A percentile compares a stretch with the other conserved stretches of the same genome.
These are phyloP conservation scores for Xylaria curta DNA, from an alignment of 495 filamentous ascomycete genomes.

Conservation along the genomic window DNA sequence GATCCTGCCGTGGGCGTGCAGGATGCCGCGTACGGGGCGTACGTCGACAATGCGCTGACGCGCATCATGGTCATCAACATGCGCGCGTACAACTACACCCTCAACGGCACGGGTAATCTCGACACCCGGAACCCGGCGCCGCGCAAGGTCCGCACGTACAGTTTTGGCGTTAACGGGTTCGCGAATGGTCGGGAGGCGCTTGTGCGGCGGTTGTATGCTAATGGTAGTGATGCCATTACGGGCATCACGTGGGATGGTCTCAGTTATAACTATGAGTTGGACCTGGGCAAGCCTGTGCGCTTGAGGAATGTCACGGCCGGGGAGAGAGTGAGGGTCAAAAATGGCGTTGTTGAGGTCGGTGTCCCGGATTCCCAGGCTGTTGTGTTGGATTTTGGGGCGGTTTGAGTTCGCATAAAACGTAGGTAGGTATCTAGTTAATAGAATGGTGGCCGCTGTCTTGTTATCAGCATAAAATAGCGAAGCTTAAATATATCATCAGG, in stretches of 20 bases:
- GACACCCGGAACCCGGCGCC: constrained; percentile 33
- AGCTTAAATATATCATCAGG: too few species aligned
- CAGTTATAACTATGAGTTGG: constrained; percentile 68
- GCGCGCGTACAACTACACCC: constrained; percentile 64
- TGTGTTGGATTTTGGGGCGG: constrained; percentile 50
- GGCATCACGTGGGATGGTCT: constrained; percentile 68
- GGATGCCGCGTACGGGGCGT: constrained; percentile 66
- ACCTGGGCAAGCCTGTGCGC: constrained; percentile 59
- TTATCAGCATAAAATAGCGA: background rate
- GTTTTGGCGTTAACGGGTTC: constrained; percentile 41
- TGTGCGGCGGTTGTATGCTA: constrained; percentile 61
- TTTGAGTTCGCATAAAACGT: background rate
- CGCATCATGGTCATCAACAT: constrained; percentile 66
- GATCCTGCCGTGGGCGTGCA: constrained; percentile 39
- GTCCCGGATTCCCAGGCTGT: constrained; percentile 60
- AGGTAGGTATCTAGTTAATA: background rate
- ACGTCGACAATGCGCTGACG: constrained; percentile 48
- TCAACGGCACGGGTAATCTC: constrained; percentile 45
- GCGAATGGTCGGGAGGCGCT: constrained; percentile 25
- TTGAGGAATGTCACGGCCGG: constrained; percentile 63
- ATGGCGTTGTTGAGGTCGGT: constrained; percentile 53
- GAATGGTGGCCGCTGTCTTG: background rate
- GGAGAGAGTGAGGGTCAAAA: constrained; percentile 54
- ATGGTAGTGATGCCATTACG: constrained; percentile 68
- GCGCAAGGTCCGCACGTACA: constrained; percentile 50